Evolutionary conservation across 1,284 basidiomycete genomes (phyloP), one percentile per base, ranked within the genome.

Genomic region (Marasmius fiardii): DNA sequence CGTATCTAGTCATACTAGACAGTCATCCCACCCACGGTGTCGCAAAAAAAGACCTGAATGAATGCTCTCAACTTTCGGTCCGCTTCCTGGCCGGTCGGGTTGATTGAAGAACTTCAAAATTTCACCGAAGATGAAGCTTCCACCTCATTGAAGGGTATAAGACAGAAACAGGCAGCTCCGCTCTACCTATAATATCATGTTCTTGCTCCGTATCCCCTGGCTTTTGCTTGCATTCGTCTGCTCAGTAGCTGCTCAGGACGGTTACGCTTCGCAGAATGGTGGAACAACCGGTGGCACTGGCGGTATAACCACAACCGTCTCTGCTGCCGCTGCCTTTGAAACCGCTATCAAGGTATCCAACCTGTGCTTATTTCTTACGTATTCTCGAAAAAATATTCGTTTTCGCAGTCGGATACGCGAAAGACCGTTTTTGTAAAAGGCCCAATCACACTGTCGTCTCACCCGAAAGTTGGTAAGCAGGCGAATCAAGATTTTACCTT

Each of bases 241-340:
- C 26, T 34, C 21, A 16, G 60, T 54, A n/a, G 43, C n/a, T 16
- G 62, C 55, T 3, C 63, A 63, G 47, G 62, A 63, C 52, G 64
- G 64, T 4, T 65, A 63, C 33, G 64, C 64, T 3, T 54, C 63
- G 11, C 24, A 41, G 31, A 65, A 65, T 52, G 64, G 64, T 3
- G 64, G 63, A 2, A 64, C 63, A 14, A 64, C 59, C 24, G 64
- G 64, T 24, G 64, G 63, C 41, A 54, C 57, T 18, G 64, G 64
- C 20, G 64, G 64, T 14, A 61, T 60, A 4, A 65, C 62, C 2
- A 65, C 62, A 10, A 65, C 64, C 4, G 64, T 63, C 4, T 61
- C 61, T 7, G 59, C 60, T 8, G 58, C 58, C 2, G 59, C 61
- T 23, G 63, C 63, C 4, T 64, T 65, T 33, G 56, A 62, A 47